Conservation (phyloP, 371 early-diverging fungal species). For the Umbelopsis sp. region DNA sequence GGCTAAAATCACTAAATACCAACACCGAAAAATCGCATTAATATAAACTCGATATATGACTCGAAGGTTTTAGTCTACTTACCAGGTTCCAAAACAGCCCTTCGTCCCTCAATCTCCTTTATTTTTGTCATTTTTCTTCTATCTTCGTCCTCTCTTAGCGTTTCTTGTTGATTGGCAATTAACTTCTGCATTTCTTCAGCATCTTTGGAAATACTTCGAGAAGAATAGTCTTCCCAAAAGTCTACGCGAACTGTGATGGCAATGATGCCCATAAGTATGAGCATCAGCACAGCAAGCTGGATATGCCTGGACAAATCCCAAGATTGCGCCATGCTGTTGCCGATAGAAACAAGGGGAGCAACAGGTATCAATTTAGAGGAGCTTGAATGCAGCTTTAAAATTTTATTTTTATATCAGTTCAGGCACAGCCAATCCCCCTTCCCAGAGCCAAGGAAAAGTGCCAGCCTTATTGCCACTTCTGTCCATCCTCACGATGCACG, state of each 20-base stretch:
- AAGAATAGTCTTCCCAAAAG: constrained; percentile 12
- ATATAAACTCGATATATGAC: not conserved
- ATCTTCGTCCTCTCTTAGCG: constrained; percentile 3
- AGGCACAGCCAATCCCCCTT: constrained; percentile 1
- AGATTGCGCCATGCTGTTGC: not conserved
- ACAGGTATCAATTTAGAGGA: not conserved
- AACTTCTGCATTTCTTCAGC: not conserved
- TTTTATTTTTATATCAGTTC: constrained; percentile 1
- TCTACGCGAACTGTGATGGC: not conserved
- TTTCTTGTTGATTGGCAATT: not conserved
- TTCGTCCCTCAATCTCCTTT: constrained; percentile 1
- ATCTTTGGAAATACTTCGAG: not conserved
- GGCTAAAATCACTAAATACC: not conserved
- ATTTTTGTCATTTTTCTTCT: not conserved
- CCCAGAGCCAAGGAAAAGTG: not conserved
- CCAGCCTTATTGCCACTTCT: not conserved
- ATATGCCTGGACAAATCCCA: constrained; percentile 14
- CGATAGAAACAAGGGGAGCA: not conserved
- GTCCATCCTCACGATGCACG: not conserved
- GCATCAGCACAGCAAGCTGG: constrained; percentile 5
- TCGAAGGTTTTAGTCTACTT: not conserved
- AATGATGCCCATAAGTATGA: not conserved
- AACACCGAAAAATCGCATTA: not conserved
- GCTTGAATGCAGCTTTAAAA: not conserved
- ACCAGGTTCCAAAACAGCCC: constrained; percentile 16